Percentiles rank a stretch among this genome's conserved stretches.
Conservation (phyloP, 257 asterid species). For the Buddleja alternifolia region DNA sequence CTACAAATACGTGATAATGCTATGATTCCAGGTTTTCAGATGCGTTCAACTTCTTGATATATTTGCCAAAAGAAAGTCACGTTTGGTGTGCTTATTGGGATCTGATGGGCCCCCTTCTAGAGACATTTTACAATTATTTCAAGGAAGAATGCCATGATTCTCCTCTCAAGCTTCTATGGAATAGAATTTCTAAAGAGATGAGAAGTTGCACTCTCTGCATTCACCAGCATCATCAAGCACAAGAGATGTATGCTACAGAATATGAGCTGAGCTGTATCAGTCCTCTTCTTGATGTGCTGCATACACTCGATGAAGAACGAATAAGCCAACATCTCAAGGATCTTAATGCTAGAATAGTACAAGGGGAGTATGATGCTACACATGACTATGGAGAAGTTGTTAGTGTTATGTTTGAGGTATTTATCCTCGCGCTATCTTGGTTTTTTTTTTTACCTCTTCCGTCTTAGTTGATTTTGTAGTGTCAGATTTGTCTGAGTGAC, state of each 20-base stretch:
- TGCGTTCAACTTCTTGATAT: conserved; percentile 74
- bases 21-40: conserved; percentile 79
- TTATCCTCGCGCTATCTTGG: conserved; percentile 15
- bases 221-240: conserved; percentile 94
- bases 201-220: conserved; percentile 77
- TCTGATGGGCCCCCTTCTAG: conserved; percentile 93
- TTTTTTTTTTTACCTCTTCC: conserved; percentile 19
- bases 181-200: conserved; percentile 72
- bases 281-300: conserved; percentile 82
- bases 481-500: neutral
- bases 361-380: conserved; percentile 62
- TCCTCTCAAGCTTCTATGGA: conserved; percentile 80
- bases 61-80: conserved; percentile 66
- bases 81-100: conserved; percentile 93
- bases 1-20: conserved; percentile 5
- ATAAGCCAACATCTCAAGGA: conserved; percentile 70
- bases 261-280: conserved; percentile 73
- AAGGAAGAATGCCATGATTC: conserved; percentile 68
- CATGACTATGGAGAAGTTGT: conserved; percentile 73
- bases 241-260: conserved; percentile 68
- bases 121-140: conserved; percentile 83
- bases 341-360: conserved; percentile 62
- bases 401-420: conserved; percentile 90
- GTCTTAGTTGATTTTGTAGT: neutral
- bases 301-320: conserved; percentile 82